Percentiles rank a stretch among this genome's conserved stretches.
These are phyloP conservation scores for Firmiana major DNA, from an alignment of 345 rosid species.

Conservation along the genomic window DNA sequence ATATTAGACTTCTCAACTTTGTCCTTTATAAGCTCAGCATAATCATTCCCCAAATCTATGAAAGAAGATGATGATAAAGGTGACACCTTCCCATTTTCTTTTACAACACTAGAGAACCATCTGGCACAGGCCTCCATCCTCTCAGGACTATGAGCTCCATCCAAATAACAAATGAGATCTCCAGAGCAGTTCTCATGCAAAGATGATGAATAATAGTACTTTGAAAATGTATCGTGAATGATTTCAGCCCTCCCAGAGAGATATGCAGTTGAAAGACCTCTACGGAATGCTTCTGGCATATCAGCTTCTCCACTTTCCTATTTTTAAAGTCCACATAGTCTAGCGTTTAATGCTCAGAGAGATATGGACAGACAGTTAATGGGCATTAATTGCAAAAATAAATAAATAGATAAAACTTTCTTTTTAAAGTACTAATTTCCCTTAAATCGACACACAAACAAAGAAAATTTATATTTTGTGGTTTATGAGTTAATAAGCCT, in stretches of 20 bases:
- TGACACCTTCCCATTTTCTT: constrained; percentile 28
- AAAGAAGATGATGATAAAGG: constrained; percentile 25
- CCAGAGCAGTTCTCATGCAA: constrained; percentile 36
- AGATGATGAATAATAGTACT: constrained; percentile 28
- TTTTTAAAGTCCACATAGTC: constrained; percentile 14
- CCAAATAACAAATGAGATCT: constrained; percentile 79
- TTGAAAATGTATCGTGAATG: constrained; percentile 48
- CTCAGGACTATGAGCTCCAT: constrained; percentile 97
- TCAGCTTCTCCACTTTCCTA: constrained; percentile 41
- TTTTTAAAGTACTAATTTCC: neutral
- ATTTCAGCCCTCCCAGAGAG: constrained; percentile 83
- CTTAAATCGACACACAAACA: neutral
- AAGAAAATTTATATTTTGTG: neutral
- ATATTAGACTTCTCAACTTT: constrained; percentile 27
- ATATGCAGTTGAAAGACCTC: constrained; percentile 80
- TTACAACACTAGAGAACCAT: constrained; percentile 71
- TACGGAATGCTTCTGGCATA: constrained; percentile 55
- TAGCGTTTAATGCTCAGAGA: constrained; percentile 8
- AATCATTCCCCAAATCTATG: constrained; percentile 33
- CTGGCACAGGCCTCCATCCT: constrained; percentile 82
- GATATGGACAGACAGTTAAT: neutral
- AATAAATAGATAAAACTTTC: too few species aligned
- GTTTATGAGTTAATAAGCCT: neutral
- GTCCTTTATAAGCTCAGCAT: constrained; percentile 20
- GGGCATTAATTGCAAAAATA: neutral